A percentile compares a stretch with the other conserved stretches of the same genome.
Evolutionary conservation across 2,329 filamentous ascomycete species (phyloP).

Genomic region (Colletotrichum caudatum): DNA sequence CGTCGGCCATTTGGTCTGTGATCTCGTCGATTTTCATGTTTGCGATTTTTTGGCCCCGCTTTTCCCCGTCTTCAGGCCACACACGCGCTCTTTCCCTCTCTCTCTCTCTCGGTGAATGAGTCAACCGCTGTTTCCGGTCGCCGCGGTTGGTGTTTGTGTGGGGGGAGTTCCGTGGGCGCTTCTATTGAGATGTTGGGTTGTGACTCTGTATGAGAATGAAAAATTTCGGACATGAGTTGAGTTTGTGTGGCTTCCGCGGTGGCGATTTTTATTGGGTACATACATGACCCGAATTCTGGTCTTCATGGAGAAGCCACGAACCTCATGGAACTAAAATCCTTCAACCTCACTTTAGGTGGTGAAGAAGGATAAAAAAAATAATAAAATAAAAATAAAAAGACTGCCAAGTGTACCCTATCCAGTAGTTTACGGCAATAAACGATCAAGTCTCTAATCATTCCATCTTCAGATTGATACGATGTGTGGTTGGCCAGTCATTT

Average conservation of each 20-base stretch:
- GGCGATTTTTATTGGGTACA: constrained; percentile 37
- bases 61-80: neutral
- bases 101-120: neutral
- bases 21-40: constrained; percentile 59
- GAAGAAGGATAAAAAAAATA: neutral
- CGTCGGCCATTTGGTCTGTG: constrained; percentile 55
- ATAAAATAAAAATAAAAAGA: too few relatives aligned
- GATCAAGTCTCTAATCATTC: too few relatives aligned
- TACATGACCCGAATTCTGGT: constrained; percentile 30
- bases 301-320: constrained; percentile 38
- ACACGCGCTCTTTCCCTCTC: neutral
- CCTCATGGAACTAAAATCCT: constrained; percentile 22
- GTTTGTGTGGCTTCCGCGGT: constrained; percentile 25
- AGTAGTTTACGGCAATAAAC: too few relatives aligned
- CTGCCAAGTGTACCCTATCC: neutral
- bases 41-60: constrained; percentile 6
- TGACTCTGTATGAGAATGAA: constrained; percentile 20
- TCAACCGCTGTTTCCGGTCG: neutral
- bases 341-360: neutral
- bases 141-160: neutral
- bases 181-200: constrained; percentile 14
- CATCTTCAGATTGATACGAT: neutral
- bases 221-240: constrained; percentile 28
- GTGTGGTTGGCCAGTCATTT: neutral
- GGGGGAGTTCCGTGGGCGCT: neutral